Conservation (phyloP, 306 rosid species). For the Begonia masoniana region DNA sequence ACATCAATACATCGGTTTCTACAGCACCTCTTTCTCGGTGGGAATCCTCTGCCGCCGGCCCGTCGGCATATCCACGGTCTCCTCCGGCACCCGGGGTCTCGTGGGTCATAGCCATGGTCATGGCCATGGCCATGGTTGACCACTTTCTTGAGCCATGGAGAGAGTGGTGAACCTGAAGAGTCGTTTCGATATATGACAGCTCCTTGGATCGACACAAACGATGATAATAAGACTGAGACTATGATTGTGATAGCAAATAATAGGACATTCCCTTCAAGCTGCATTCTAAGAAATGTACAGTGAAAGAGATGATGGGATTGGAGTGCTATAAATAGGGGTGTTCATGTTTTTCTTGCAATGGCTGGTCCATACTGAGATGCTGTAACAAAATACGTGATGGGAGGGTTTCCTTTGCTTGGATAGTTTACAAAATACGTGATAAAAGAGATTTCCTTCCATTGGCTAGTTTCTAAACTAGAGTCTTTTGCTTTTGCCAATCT, state of each 20-base stretch:
- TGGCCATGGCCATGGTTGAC: not conserved
- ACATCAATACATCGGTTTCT: constrained; percentile 41
- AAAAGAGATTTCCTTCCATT: not conserved
- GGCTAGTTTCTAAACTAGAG: no score
- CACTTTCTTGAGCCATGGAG: not conserved
- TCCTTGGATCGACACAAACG: not conserved
- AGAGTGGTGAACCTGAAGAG: not conserved
- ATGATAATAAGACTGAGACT: not conserved
- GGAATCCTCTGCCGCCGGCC: constrained; percentile 10
- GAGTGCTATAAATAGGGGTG: not conserved
- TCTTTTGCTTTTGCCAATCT: no score
- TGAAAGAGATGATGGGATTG: not conserved
- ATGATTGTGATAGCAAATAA: not conserved
- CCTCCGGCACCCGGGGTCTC: constrained; percentile 21
- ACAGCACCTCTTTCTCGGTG: constrained; percentile 25
- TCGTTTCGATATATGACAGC: not conserved
- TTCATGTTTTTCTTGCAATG: not conserved
- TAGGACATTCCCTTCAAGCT: not conserved
- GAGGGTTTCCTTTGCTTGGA: not conserved
- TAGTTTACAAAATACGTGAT: not conserved
- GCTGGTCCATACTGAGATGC: not conserved
- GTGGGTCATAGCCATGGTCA: not conserved
- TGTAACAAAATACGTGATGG: not conserved
- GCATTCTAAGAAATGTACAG: not conserved
- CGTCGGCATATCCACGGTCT: constrained; percentile 26